Conservation (phyloP, 495 filamentous ascomycete species). For the Trichoderma erinaceum region DNA sequence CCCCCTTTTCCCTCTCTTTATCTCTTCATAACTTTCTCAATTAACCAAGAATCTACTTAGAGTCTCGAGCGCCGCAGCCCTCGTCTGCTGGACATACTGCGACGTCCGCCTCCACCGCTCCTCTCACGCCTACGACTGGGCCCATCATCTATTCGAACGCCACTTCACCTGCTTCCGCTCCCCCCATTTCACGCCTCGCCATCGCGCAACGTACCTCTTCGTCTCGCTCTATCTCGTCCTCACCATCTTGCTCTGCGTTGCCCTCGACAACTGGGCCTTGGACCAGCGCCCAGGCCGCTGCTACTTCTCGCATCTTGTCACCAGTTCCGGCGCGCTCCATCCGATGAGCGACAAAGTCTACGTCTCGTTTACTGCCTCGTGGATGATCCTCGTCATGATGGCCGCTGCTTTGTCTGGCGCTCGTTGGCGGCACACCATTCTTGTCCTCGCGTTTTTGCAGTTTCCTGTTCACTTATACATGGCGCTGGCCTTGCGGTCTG, state of each 20-base stretch:
- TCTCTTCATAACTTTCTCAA: background rate
- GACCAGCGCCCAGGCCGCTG: slow-evolving; percentile 25
- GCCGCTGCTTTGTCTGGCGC: slow-evolving; percentile 26
- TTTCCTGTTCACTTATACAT: slow-evolving; percentile 36
- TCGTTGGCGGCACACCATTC: slow-evolving; percentile 22
- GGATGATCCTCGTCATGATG: slow-evolving; percentile 29
- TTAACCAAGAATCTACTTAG: slow-evolving; percentile 3
- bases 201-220: slow-evolving; percentile 29
- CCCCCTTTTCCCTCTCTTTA: background rate
- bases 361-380: slow-evolving; percentile 27
- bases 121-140: background rate
- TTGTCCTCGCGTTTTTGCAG: slow-evolving; percentile 27
- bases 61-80: slow-evolving; percentile 32
- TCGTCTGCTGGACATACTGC: slow-evolving; percentile 31
- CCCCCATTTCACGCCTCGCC: slow-evolving; percentile 21
- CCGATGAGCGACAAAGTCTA: slow-evolving; percentile 28
- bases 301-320: slow-evolving; percentile 27
- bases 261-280: slow-evolving; percentile 27
- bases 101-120: slow-evolving; percentile 13
- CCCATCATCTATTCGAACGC: background rate
- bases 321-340: slow-evolving; percentile 21
- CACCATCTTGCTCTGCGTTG: slow-evolving; percentile 29
- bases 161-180: slow-evolving; percentile 18
- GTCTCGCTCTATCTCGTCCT: slow-evolving; percentile 27
- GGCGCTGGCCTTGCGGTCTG: slow-evolving; percentile 30